Evolutionary conservation across 1,284 basidiomycete species (phyloP).

Genomic region (Cryptococcus sp.): DNA sequence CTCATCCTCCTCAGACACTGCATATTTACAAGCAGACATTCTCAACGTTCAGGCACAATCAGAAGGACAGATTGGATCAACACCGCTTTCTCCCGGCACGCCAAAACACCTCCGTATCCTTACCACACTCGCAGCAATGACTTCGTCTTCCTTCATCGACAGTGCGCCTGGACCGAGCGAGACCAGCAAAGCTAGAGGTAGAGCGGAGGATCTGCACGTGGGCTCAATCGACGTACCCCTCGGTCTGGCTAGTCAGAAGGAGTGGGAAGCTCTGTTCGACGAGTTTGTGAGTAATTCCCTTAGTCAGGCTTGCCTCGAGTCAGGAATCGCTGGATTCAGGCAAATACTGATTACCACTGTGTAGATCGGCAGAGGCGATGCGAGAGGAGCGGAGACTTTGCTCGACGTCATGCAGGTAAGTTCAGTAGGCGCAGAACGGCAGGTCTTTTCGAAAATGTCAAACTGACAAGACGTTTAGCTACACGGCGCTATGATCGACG

Average conservation of each 20-base stretch:
- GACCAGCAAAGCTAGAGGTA: slow-evolving; percentile 11
- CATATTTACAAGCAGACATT: neutral
- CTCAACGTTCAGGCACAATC: neutral
- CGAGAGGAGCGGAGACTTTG: slow-evolving; percentile 12
- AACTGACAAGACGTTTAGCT: slow-evolving; percentile 4
- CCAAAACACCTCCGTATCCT: slow-evolving; percentile 9
- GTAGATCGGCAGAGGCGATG: slow-evolving; percentile 11
- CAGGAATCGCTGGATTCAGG: neutral
- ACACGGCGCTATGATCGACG: slow-evolving; percentile 10
- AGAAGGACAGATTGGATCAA: neutral
- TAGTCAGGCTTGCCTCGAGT: neutral
- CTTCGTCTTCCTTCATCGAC: neutral
- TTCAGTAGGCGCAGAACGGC: slow-evolving; percentile 8
- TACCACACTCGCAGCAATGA: slow-evolving; percentile 3
- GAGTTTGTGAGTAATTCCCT: slow-evolving; percentile 28
- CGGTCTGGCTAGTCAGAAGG: slow-evolving; percentile 35
- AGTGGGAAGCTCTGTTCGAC: slow-evolving; percentile 45
- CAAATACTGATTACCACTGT: neutral
- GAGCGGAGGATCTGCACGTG: neutral
- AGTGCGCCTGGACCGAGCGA: slow-evolving; percentile 12
- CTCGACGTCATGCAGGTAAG: slow-evolving; percentile 24
- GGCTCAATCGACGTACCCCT: slow-evolving; percentile 26
- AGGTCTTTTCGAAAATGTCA: slow-evolving; percentile 1
- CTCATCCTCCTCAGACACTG: neutral
- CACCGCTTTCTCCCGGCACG: neutral